Base-by-base conservation (phyloP, 257 asterid species). In the Galeopsis tetrahit region DNA sequence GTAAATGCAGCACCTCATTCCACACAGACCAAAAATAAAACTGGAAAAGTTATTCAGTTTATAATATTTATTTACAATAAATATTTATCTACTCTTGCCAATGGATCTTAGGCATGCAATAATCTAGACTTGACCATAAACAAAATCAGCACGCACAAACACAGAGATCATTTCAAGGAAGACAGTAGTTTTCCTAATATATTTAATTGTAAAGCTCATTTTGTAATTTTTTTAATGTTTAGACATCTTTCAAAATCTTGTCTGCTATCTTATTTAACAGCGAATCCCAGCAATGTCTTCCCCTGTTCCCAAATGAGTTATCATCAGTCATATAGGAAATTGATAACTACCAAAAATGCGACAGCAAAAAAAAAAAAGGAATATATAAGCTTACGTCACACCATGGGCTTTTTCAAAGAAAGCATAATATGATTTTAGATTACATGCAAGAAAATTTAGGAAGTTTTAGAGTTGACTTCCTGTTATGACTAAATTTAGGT, bases 81-180 rank as follows among this genome's bases (percentile, higher is more conserved):
- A 53, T 6, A 59, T 34, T 33, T 13, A 33, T 11, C 6, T 4
- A 15, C 15, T 33, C 21, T 11, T 59, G 38, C 34, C 44, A 59
- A 13, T 33, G 38, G 64, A 32, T 58, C 38, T 32, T 32, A 11
- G 35, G 64, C 42, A 59, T 33, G 65, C 65, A 59, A 59, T 14
- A 10, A 59, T 21, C 65, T 11, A 34, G 65, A 59, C 42, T 58
- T 9, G 64, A 32, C 39, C 4, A 59, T 13, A 60, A 34, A 60
- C 28, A 60, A 3, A 60, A 60, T 60, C 28, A 35, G 66, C 15
- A 60, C 44, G 2, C 51, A 44, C 51, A 44, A 14, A 60, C 14
- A 13, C 15, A 10, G 17, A 21, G 28, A 21, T 21, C 28, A 6
- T 35, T 35, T 32, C 31, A 6, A 35, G 0, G 43, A 13, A 60